phyloP scores from a whole-genome alignment of 2,329 filamentous ascomycete genomes.

The Keithomyces neogunnii region DNA sequence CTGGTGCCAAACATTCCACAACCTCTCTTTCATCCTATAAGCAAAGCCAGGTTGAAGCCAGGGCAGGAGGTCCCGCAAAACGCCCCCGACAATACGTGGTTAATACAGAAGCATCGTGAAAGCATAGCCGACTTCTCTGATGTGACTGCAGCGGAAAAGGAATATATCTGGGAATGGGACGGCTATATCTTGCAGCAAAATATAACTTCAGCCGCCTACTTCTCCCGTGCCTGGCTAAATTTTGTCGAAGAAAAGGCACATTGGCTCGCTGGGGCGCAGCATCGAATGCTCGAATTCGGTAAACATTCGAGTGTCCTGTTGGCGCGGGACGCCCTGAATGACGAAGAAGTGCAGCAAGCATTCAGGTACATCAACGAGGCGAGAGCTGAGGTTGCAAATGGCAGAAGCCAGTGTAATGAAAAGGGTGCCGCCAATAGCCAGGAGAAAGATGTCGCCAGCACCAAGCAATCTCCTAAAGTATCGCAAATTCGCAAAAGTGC shows the following conservation, averaged over 20 bases:
- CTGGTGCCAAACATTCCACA: constrained; percentile 42
- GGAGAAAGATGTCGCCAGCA: constrained; percentile 3
- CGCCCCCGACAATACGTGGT: constrained; percentile 41
- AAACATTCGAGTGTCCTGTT: constrained; percentile 45
- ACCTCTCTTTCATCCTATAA: constrained; percentile 48
- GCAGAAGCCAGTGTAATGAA: not conserved
- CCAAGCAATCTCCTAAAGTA: constrained; percentile 21
- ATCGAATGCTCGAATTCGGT: constrained; percentile 44
- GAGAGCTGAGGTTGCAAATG: constrained; percentile 18
- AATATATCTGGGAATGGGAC: constrained; percentile 52
- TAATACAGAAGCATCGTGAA: constrained; percentile 51
- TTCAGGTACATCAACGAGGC: constrained; percentile 34
- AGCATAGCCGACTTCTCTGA: constrained; percentile 50
- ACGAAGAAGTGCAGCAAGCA: constrained; percentile 33
- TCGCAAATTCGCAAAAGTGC: constrained; percentile 32
- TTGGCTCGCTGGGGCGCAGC: constrained; percentile 42
- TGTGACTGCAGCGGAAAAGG: constrained; percentile 44
- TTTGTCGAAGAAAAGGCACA: constrained; percentile 41
- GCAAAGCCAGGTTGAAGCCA: constrained; percentile 41
- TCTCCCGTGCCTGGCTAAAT: constrained; percentile 41
- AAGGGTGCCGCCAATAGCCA: not conserved
- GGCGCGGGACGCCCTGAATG: constrained; percentile 37
- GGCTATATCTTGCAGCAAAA: constrained; percentile 42
- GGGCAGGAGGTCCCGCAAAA: constrained; percentile 37
- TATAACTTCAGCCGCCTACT: constrained; percentile 42